Evolutionary conservation across 805 yeast genomes (phyloP), one percentile per base, ranked within the genome.

Genomic region (Ascoidea tarda): DNA sequence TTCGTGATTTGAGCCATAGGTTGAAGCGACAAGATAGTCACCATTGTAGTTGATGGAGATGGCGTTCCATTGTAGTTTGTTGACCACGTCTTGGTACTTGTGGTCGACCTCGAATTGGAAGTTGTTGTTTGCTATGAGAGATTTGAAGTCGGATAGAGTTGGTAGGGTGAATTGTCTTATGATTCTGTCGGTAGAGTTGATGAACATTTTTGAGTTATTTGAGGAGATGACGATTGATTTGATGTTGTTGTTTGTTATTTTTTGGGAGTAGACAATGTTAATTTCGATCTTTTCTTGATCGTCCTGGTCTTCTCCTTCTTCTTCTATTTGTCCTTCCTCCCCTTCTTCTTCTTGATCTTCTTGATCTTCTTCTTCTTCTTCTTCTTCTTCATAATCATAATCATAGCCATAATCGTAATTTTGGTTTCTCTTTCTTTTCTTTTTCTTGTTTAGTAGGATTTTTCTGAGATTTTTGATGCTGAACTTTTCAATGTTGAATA

Each of bases 71-170:
- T 87, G 96, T 49, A 88, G 70, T 57, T 84, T 71, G 66, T 88
- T 90, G 44, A 90, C 95, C 49, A 87, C 87, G 65, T 90, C 96
- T 65, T 89, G 96, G 62, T 87, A 90, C 60, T 79, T 81, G 62
- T 86, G 91, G 58, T 84, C 90, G 5, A 82, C 69, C 52, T 81
- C 87, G 49, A 89, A 69, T 31, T 74, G 80, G 76, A 62, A 5
- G 64, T 58, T 5, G 64, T 48, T 14, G 45, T 12, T 49, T 56
- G 56, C 68, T 66, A 53, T 33, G 12, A 33, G 16, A n/a, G 31
- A 12, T 49, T 38, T 33, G 46, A 60, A 67, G 57, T 60, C 16
- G 72, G 60, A 55, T 73, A 75, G 4, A 51, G 45, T 64, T 2
- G 80, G 79, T 38, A 79, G 59, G 33, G 64, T 68, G 47, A 75